Base-by-base conservation (phyloP, 208 protist genomes). In the Trypanosoma cruzi region DNA sequence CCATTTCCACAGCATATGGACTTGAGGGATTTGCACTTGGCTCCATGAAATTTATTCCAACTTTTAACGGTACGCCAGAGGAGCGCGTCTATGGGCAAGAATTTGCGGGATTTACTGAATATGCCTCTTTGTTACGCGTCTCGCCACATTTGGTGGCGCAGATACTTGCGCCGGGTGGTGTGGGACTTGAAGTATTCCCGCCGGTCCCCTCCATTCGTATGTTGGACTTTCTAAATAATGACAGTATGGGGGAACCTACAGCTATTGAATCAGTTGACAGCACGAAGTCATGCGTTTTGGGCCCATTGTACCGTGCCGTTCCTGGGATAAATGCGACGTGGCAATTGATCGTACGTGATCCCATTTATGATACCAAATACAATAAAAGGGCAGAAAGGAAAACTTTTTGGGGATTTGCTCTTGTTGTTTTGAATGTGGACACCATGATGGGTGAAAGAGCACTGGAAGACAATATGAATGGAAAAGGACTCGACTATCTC, bases 371-470 rank as follows among this genome's bases (percentile, higher is more conserved):
- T 50, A 65, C 55, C 36, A 77, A 37, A 31, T 31, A 24, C 10
- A 40, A 26, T 7, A 52, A 28, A 5, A 22, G 53, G 16, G 49
- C 40, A 26, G 58, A 4, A 24, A 49, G 4, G 11, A 24, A 72
- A 10, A 85, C 66, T 48, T 95, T 95, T 65, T 95, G 90, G 87
- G 90, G 90, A 49, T 93, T 95, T 58, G 57, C 72, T 7, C 32
- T 67, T 26, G 48, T 74, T 26, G 49, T 68, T 2, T 58, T 87
- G 7, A 84, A 88, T 65, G 63, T 95, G 32, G 80, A 61, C 34
- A 44, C 49, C 8, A 56, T 86, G 0, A 54, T 93, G 29, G 61
- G 66, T 14, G 26, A 57, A 1, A 70, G 64, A 18, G 49, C 76
- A 2, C 46, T 91, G 37, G 32, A 67, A 16, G 44, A 14, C 4